These are phyloP conservation scores for Trichoderma semiorbis DNA, from an alignment of 2,329 filamentous ascomycete species.

Conservation along the genomic window DNA sequence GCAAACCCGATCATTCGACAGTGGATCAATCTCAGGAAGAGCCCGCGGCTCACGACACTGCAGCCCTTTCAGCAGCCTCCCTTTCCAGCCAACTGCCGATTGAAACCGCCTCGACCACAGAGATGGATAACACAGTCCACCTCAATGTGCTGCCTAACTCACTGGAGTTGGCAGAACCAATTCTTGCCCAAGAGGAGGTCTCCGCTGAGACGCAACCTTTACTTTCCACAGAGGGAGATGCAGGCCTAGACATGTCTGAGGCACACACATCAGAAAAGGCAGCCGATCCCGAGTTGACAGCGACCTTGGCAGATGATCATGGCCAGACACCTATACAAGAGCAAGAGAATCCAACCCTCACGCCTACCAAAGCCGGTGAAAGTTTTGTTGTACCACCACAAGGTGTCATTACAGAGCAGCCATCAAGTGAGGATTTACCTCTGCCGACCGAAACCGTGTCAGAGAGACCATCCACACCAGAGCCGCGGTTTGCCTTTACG, in stretches of 20 bases:
- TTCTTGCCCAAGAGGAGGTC: background rate
- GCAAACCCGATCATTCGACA: background rate
- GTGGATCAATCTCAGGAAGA: background rate
- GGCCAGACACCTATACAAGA: background rate
- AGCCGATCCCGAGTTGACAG: background rate
- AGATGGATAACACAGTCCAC: background rate
- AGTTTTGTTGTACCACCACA: background rate
- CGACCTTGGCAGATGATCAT: background rate
- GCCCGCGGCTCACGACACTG: background rate
- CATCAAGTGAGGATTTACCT: background rate
- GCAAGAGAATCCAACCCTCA: background rate
- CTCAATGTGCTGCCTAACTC: background rate
- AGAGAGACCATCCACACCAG: conserved; percentile 38
- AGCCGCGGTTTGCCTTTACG: conserved; percentile 48
- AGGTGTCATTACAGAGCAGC: background rate
- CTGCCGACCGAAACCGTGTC: background rate
- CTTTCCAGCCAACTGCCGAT: background rate
- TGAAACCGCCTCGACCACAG: background rate
- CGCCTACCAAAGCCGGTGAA: background rate
- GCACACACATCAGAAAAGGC: background rate
- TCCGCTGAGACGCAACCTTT: background rate
- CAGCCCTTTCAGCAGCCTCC: background rate
- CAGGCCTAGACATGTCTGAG: background rate
- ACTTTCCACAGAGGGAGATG: background rate
- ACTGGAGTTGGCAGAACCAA: background rate